phyloP scores from a whole-genome alignment of 2,329 filamentous ascomycete species.

The Seiridium cupressi region DNA sequence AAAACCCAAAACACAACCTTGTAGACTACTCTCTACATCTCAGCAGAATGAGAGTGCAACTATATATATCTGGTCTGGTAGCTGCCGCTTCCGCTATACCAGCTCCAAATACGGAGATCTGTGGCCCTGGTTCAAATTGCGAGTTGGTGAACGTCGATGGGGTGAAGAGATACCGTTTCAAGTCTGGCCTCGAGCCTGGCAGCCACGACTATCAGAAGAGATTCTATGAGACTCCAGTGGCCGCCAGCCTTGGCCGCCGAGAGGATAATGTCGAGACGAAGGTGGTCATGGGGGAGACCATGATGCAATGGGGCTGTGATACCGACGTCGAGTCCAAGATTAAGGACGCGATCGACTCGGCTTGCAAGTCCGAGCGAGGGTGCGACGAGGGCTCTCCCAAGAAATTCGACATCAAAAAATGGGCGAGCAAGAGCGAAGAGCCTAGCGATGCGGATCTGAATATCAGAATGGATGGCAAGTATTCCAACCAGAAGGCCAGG shows the following conservation, averaged over 20 bases:
- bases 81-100: not conserved
- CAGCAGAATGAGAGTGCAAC: not conserved
- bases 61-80: not conserved
- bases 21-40: not conserved
- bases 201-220: constrained; percentile 4
- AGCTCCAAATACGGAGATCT: not conserved
- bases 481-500: not conserved
- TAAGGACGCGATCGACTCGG: not conserved
- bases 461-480: constrained; percentile 1
- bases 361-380: not conserved
- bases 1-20: not conserved
- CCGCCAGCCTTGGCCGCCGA: not conserved
- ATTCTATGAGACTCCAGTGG: not conserved
- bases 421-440: not conserved
- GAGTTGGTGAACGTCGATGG: not conserved
- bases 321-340: not conserved
- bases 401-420: not conserved
- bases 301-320: constrained; percentile 2
- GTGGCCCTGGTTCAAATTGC: constrained; percentile 1
- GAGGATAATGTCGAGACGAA: not conserved
- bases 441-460: not conserved
- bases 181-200: not conserved
- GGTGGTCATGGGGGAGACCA: constrained; percentile 4
- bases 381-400: not conserved
- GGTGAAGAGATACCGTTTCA: not conserved